phyloP scores from a whole-genome alignment of 257 asterid species.

The Przewalskia tangutica region DNA sequence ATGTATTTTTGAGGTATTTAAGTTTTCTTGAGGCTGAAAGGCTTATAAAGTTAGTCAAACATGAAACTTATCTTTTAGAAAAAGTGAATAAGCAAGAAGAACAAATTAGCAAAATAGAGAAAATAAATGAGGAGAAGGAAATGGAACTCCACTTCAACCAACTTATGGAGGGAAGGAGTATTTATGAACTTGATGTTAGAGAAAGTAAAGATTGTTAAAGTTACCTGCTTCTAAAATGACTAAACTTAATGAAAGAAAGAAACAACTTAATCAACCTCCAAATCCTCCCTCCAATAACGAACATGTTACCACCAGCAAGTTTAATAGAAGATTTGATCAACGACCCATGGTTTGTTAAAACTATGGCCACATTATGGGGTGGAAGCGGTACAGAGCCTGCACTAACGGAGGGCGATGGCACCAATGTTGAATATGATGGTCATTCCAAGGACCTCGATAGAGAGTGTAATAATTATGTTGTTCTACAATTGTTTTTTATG shows the following conservation, averaged over 20 bases:
- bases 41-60: conserved; percentile 26
- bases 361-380: too few species aligned
- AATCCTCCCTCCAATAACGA: not conserved
- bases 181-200: conserved; percentile 16
- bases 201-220: conserved; percentile 18
- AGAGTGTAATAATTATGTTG: too few species aligned
- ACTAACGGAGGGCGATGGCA: too few species aligned
- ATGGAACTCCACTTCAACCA: conserved; percentile 18
- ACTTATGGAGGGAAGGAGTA: conserved; percentile 16
- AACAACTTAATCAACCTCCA: not conserved
- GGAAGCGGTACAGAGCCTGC: too few species aligned
- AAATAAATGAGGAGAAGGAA: conserved; percentile 22
- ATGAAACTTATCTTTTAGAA: conserved; percentile 22
- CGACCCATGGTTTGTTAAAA: too few species aligned
- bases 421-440: too few species aligned
- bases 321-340: too few species aligned
- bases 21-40: conserved; percentile 19
- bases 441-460: too few species aligned
- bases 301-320: not conserved
- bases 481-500: too few species aligned
- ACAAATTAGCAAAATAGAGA: conserved; percentile 9
- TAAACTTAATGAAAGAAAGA: conserved; percentile 14
- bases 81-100: conserved; percentile 10
- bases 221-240: not conserved
- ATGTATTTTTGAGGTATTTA: conserved; percentile 17